Evolutionary conservation across 2,329 filamentous ascomycete species (phyloP), one percentile per base, ranked within the genome.

Genomic region (Botryotinia calthae): DNA sequence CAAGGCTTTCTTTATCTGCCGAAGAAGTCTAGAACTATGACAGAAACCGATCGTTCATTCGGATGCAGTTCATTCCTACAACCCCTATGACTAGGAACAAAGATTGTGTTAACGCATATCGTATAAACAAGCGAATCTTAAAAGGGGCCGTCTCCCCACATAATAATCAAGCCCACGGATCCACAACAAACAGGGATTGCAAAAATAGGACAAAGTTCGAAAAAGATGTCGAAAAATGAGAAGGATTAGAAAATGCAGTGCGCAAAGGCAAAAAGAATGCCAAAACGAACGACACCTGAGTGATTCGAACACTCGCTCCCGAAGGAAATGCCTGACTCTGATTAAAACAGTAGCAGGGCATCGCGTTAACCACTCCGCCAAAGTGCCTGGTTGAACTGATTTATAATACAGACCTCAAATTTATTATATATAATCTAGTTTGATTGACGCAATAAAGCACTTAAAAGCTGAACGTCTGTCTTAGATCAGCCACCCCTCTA

Each of bases 341-440:
- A 0, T 20, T 31, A 9, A 31, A 31, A 18, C 65, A 68, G 37
- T 68, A 68, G 65, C 65, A 68, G 65, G 65, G 65, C 65, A 68
- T 68, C 65, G 65, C 65, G 65, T 68, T 68, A 68, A 68, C 65
- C 65, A 68, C 65, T 68, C 65, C 65, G 65, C 65, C 65, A 68
- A 68, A 68, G 65, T 68, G 65, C 65, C 65, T 44, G 9, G 6
- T 31, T 56, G 1, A 37, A 16, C 8, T 40, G 1, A 62, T 62
- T 62, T 0, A 18, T 61, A 34, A 0, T 6, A 6, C 1, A 2
- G 0, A 0, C 0, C 0, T 0, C 0, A 0, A 3, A 4, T 20
- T 59, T 14, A 6, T 0, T 37, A 2, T 14, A 61, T 61, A n/a
- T 40, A 61, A 4, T 0, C 0, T 0, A 16, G 7, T 3, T 4